Conservation (phyloP, 2,329 filamentous ascomycete species). For the Tolypocladium endophyticum region DNA sequence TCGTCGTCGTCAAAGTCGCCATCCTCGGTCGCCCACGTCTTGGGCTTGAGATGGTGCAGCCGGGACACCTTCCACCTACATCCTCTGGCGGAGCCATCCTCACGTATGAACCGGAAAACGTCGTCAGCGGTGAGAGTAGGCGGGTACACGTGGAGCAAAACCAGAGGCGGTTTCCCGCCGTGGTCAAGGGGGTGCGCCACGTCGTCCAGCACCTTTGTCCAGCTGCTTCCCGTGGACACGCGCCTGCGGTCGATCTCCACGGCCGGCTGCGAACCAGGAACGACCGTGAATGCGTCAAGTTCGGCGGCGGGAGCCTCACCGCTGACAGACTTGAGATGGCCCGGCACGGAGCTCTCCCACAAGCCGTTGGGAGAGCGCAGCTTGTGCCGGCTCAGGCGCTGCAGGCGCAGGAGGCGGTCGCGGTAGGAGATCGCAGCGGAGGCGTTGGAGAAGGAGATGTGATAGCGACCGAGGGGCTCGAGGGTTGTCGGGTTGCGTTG, state of each 20-base stretch:
- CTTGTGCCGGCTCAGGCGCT: constrained; percentile 18
- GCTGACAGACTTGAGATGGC: constrained; percentile 11
- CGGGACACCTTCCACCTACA: constrained; percentile 12
- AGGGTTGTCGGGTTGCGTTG: constrained; percentile 53
- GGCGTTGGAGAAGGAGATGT: constrained; percentile 53
- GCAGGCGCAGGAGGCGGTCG: constrained; percentile 21
- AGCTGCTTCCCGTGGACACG: constrained; percentile 11
- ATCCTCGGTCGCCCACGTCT: neutral
- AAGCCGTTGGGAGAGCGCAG: constrained; percentile 16
- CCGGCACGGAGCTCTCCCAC: constrained; percentile 18
- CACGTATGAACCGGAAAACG: constrained; percentile 26
- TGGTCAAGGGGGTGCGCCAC: constrained; percentile 11
- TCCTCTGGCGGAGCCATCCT: constrained; percentile 28
- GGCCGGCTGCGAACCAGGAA: constrained; percentile 12
- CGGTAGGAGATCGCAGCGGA: constrained; percentile 53
- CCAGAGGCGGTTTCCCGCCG: constrained; percentile 14
- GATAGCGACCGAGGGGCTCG: constrained; percentile 54
- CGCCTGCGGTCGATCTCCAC: constrained; percentile 10
- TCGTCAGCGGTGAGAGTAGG: constrained; percentile 17
- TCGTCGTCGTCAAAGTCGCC: constrained; percentile 5
- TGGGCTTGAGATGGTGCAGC: constrained; percentile 7
- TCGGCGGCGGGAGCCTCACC: constrained; percentile 10
- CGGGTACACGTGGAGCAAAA: constrained; percentile 20
- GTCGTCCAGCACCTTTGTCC: constrained; percentile 13
- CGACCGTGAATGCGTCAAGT: constrained; percentile 17